A percentile compares a stretch with the other conserved stretches of the same genome.
These are phyloP conservation scores for Candolleomyces aberdarensis DNA, from an alignment of 768 basidiomycete genomes.

Conservation along the genomic window DNA sequence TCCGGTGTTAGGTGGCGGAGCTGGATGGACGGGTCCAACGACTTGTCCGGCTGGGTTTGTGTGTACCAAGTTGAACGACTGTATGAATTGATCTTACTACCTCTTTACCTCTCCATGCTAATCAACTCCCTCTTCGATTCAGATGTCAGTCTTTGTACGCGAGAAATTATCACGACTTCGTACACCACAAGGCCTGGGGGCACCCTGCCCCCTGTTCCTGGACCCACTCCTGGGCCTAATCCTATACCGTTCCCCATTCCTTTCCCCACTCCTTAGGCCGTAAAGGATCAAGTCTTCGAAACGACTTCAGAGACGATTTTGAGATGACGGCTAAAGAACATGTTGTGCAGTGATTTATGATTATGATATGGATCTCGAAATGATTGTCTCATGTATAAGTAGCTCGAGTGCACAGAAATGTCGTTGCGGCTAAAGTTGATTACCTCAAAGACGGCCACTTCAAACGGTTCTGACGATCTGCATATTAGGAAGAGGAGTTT, in stretches of 20 bases:
- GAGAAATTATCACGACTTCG: not conserved
- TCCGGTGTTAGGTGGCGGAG: constrained; percentile 28
- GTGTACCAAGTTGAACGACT: constrained; percentile 28
- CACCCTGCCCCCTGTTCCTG: constrained; percentile 16
- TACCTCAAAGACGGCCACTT: too few species aligned
- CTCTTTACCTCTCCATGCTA: not conserved
- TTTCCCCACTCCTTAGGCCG: not conserved
- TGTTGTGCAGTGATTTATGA: too few species aligned
- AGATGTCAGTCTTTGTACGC: constrained; percentile 3
- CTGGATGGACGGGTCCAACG: constrained; percentile 32
- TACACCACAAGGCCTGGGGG: not conserved
- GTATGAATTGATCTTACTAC: constrained; percentile 16
- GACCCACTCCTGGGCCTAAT: not conserved
- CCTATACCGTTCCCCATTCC: not conserved
- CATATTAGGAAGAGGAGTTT: too few species aligned
- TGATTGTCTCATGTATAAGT: too few species aligned
- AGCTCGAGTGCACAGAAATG: too few species aligned
- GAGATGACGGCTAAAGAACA: too few species aligned
- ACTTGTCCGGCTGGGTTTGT: constrained; percentile 29
- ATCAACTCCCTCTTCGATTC: not conserved
- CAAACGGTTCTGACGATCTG: too few species aligned
- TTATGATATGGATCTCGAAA: too few species aligned
- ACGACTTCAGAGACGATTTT: too few species aligned
- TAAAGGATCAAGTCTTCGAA: not conserved
- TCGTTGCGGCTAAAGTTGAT: too few species aligned